Evolutionary conservation across 495 filamentous ascomycete species (phyloP).

Genomic region (Hypoxylon perforatum): DNA sequence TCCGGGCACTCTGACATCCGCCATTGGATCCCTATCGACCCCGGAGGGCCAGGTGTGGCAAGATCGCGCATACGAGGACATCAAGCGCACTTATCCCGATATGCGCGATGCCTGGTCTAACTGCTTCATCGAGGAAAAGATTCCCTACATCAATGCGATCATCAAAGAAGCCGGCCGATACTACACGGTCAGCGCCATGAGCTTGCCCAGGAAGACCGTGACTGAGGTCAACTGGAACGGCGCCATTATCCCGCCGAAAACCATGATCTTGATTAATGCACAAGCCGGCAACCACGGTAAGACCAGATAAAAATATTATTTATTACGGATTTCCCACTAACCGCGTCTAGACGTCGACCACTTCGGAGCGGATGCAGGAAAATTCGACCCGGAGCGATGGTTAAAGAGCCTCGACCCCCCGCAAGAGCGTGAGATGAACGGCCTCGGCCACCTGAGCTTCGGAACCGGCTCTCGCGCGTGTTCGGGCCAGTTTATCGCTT

Average conservation of each 20-base stretch:
- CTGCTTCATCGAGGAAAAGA: conserved; percentile 58
- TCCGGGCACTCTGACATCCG: conserved; percentile 59
- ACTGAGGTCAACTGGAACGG: conserved; percentile 66
- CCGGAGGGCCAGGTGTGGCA: conserved; percentile 61
- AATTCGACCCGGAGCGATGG: conserved; percentile 66
- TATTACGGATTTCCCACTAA: conserved; percentile 14
- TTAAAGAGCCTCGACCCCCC: conserved; percentile 53
- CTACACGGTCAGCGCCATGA: conserved; percentile 67
- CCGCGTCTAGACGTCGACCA: conserved; percentile 56
- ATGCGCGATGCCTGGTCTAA: conserved; percentile 61
- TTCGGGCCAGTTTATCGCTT: conserved; percentile 63
- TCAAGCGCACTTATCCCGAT: conserved; percentile 61
- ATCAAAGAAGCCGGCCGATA: conserved; percentile 66
- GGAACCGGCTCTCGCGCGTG: conserved; percentile 66
- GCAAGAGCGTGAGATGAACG: conserved; percentile 48
- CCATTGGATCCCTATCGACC: conserved; percentile 61
- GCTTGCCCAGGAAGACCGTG: conserved; percentile 62
- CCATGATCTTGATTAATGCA: conserved; percentile 67
- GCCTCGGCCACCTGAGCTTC: conserved; percentile 62
- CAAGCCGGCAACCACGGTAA: conserved; percentile 69
- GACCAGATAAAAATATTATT: conserved; percentile 6
- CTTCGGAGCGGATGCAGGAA: conserved; percentile 60
- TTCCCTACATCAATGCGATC: conserved; percentile 61
- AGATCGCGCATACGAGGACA: conserved; percentile 64
- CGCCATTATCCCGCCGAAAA: conserved; percentile 64